Evolutionary conservation across 2,329 filamentous ascomycete genomes (phyloP).

Genomic region (Incumbomyces delicatus): DNA sequence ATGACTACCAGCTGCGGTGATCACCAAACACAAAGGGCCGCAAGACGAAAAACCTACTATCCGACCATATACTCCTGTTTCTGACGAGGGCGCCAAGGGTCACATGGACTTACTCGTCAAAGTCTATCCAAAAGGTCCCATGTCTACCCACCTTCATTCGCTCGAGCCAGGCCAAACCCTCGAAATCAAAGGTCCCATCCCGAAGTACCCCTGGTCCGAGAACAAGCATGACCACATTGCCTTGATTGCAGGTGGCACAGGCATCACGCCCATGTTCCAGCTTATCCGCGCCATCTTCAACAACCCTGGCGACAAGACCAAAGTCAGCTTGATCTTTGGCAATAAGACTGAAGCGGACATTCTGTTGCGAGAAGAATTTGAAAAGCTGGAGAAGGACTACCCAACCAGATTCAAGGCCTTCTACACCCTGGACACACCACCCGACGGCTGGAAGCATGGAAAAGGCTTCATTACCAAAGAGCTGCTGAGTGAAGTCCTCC

Average conservation of each 20-base stretch:
- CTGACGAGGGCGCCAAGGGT: constrained; percentile 67
- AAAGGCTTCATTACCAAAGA: constrained; percentile 84
- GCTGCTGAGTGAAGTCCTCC: constrained; percentile 85
- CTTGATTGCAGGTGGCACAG: constrained; percentile 79
- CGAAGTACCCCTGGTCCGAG: constrained; percentile 78
- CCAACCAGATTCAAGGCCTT: constrained; percentile 92
- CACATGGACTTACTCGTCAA: constrained; percentile 86
- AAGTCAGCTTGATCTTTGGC: constrained; percentile 89
- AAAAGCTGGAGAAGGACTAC: constrained; percentile 85
- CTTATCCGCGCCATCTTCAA: constrained; percentile 84
- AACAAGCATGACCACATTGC: constrained; percentile 82
- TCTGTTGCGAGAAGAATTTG: constrained; percentile 73
- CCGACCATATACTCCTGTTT: constrained; percentile 85
- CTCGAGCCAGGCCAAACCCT: constrained; percentile 74
- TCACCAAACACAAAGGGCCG: constrained; percentile 86
- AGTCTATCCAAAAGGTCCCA: constrained; percentile 78
- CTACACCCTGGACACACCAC: constrained; percentile 80
- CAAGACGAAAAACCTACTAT: constrained; percentile 76
- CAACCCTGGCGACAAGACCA: constrained; percentile 93
- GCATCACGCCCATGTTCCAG: constrained; percentile 98
- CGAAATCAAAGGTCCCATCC: constrained; percentile 88
- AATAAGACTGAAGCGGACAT: constrained; percentile 88
- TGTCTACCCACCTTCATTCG: constrained; percentile 81
- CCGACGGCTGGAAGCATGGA: constrained; percentile 64
- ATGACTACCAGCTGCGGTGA: constrained; percentile 50